phyloP scores from a whole-genome alignment of 2,329 filamentous ascomycete species.

The Sclerotinia nivalis region DNA sequence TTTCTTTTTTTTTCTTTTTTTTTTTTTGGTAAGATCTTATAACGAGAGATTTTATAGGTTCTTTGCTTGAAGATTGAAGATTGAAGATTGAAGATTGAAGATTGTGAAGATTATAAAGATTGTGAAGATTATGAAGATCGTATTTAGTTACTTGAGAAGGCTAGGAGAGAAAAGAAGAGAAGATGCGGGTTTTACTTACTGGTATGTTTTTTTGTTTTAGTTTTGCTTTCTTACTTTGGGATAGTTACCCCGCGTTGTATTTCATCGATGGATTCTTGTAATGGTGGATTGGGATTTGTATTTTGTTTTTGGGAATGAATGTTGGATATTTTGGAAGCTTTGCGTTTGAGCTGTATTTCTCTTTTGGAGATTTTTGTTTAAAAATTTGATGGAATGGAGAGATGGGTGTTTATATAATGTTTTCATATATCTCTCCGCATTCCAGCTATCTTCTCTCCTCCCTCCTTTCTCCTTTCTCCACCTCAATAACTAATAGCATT shows the following conservation, averaged over 20 bases:
- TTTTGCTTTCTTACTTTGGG: neutral
- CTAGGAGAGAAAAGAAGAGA: too few species aligned
- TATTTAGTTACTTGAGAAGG: too few species aligned
- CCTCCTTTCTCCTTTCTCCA: neutral
- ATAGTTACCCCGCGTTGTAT: neutral
- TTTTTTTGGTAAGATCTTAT: too few species aligned
- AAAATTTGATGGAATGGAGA: neutral
- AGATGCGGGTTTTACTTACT: conserved; percentile 19
- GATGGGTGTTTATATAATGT: too few species aligned
- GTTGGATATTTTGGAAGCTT: neutral
- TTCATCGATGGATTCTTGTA: too few species aligned
- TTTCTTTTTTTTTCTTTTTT: too few species aligned
- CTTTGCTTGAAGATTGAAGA: too few species aligned
- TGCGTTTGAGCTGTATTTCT: neutral
- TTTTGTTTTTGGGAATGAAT: neutral
- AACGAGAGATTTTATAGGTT: too few species aligned
- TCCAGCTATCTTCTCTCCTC: neutral
- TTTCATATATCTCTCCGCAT: too few species aligned
- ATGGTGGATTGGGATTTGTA: neutral
- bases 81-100: too few species aligned
- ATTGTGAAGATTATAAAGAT: too few species aligned
- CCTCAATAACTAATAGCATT: neutral
- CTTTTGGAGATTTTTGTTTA: neutral
- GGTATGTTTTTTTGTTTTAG: neutral
- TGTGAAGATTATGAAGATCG: too few species aligned